Evolutionary conservation across 1,139 yeast species (phyloP).

Genomic region (Suhomyces taliae): DNA sequence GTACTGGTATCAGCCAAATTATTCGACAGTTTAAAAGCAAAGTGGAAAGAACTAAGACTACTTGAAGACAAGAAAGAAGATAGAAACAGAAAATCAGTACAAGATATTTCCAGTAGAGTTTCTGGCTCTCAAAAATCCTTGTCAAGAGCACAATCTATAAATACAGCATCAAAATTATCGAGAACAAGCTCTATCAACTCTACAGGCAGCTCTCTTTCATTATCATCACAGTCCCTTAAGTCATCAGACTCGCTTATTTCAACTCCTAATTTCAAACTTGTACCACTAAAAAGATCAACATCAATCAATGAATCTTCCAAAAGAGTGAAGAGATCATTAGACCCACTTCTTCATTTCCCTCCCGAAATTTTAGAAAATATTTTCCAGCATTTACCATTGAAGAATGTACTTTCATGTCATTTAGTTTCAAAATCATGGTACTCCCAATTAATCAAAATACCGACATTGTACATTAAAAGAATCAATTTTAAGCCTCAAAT

Average conservation of each 20-base stretch:
- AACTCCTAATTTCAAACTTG: neutral
- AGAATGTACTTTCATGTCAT: constrained; percentile 27
- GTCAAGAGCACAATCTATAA: neutral
- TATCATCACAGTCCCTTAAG: neutral
- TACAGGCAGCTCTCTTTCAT: no score
- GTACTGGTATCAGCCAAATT: constrained; percentile 30
- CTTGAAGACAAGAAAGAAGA: constrained; percentile 17
- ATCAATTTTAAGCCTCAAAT: constrained; percentile 28
- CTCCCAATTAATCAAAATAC: constrained; percentile 23
- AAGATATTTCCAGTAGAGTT: neutral
- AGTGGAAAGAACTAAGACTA: constrained; percentile 26
- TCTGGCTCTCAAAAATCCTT: neutral
- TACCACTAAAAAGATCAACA: constrained; percentile 3
- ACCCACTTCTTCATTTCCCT: constrained; percentile 33
- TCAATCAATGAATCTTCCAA: neutral
- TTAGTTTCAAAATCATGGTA: constrained; percentile 39
- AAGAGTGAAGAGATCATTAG: constrained; percentile 13
- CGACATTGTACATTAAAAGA: constrained; percentile 24
- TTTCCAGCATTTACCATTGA: constrained; percentile 24
- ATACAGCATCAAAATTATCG: no score
- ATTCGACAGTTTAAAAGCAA: constrained; percentile 24
- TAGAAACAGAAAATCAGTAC: constrained; percentile 1
- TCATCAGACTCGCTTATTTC: neutral
- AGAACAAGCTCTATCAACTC: no score
- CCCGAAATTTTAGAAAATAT: constrained; percentile 31